A percentile compares a stretch with the other conserved stretches of the same genome.
Conservation (phyloP, 192 early-diverging fungal genomes). For the Chytriomyces sp. region DNA sequence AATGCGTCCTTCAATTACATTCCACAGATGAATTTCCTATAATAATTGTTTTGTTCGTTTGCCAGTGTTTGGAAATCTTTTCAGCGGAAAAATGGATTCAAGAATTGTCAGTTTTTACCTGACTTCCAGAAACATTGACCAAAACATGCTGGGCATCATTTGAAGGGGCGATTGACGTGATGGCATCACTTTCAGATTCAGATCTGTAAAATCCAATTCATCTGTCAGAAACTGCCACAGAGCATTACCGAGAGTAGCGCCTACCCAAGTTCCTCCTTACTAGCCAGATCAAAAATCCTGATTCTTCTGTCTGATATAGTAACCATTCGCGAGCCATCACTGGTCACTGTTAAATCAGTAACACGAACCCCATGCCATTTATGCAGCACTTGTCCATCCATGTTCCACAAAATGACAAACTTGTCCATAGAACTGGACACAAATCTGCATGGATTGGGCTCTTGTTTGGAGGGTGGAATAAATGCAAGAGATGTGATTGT, state of each 20-base stretch:
- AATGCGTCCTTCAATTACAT: conserved; percentile 70
- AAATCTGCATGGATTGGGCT: conserved; percentile 77
- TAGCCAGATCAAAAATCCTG: conserved; percentile 65
- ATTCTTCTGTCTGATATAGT: conserved; percentile 72
- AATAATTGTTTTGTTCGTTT: conserved; percentile 3
- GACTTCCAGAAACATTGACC: conserved; percentile 57
- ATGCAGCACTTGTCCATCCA: conserved; percentile 65
- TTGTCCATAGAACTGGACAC: conserved; percentile 87
- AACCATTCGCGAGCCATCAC: conserved; percentile 65
- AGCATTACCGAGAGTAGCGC: neutral
- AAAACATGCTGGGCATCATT: conserved; percentile 64
- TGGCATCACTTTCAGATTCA: conserved; percentile 56
- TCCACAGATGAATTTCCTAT: conserved; percentile 90
- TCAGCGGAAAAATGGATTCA: neutral
- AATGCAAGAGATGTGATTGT: conserved; percentile 84
- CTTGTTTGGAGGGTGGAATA: conserved; percentile 48
- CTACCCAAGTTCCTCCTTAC: conserved; percentile 49
- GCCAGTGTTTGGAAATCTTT: conserved; percentile 8
- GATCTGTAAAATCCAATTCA: conserved; percentile 25
- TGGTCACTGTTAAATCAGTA: conserved; percentile 67
- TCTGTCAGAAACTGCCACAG: neutral
- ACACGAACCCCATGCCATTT: conserved; percentile 66
- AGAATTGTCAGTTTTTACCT: conserved; percentile 24
- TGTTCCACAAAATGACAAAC: conserved; percentile 70
- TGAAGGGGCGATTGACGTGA: conserved; percentile 71